These are phyloP conservation scores for Liriodendron chinense DNA, from an alignment of 164 flowering plant genomes.

Conservation along the genomic window DNA sequence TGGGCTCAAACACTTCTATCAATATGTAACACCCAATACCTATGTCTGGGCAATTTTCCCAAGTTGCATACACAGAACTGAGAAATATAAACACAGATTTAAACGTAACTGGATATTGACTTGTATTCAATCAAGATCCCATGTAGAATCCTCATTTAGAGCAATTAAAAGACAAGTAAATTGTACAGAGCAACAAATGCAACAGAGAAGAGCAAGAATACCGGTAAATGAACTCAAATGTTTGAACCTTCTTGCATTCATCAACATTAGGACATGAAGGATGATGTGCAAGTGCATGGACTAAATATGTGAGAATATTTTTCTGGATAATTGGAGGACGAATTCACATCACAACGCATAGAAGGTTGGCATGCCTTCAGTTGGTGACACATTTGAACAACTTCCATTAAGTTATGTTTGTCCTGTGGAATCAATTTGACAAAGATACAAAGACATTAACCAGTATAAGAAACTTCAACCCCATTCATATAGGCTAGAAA, in stretches of 20 bases:
- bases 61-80: too few relatives aligned
- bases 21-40: too few relatives aligned
- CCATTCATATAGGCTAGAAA: too few relatives aligned
- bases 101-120: too few relatives aligned
- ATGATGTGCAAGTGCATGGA: conserved; percentile 88
- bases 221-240: conserved; percentile 75
- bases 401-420: too few relatives aligned
- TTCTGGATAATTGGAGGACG: conserved; percentile 61
- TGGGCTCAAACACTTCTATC: too few relatives aligned
- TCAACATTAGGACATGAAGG: conserved; percentile 69
- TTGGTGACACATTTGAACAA: too few relatives aligned
- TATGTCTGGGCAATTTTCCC: too few relatives aligned
- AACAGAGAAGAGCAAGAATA: conserved; percentile 21
- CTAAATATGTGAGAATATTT: conserved; percentile 65
- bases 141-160: not conserved
- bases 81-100: too few relatives aligned
- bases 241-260: conserved; percentile 66
- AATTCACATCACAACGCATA: conserved; percentile 52
- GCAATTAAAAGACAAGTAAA: not conserved
- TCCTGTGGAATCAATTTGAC: too few relatives aligned
- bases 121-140: not conserved
- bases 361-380: conserved; percentile 58
- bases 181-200: not conserved
- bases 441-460: too few relatives aligned
- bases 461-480: too few relatives aligned